A percentile compares a stretch with the other conserved stretches of the same genome.
Evolutionary conservation across 1,139 yeast species (phyloP).

Genomic region (Yamadazyma membranifaciens): DNA sequence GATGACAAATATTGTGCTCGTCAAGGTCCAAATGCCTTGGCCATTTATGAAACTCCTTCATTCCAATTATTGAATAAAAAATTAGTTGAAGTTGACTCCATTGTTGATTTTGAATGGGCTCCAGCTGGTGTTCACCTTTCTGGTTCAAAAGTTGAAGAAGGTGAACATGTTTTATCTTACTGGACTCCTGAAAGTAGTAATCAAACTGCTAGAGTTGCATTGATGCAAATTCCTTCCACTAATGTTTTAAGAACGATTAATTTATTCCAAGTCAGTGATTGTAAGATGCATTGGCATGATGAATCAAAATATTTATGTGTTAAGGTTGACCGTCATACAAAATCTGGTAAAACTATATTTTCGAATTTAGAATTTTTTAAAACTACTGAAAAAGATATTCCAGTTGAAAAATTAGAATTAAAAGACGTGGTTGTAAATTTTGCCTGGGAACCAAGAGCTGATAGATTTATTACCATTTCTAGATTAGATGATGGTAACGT

Average conservation of each 20-base stretch:
- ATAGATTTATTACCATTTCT: conserved; percentile 80
- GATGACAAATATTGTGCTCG: conserved; percentile 96
- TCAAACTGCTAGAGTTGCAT: conserved; percentile 92
- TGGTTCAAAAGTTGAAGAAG: conserved; percentile 49
- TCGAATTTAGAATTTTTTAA: conserved; percentile 93
- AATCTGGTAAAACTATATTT: conserved; percentile 88
- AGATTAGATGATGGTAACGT: conserved; percentile 58
- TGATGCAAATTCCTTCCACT: conserved; percentile 86
- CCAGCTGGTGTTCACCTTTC: conserved; percentile 80
- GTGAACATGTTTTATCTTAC: conserved; percentile 74
- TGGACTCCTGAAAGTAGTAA: conserved; percentile 96
- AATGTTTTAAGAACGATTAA: conserved; percentile 86
- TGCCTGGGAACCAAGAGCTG: conserved; percentile 95
- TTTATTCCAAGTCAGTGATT: conserved; percentile 90
- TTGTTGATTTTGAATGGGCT: conserved; percentile 93
- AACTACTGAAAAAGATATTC: conserved; percentile 82
- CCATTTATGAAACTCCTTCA: conserved; percentile 75
- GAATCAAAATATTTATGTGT: conserved; percentile 84
- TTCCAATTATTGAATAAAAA: conserved; percentile 80
- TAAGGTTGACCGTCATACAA: conserved; percentile 95
- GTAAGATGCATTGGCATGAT: conserved; percentile 93
- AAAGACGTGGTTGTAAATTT: conserved; percentile 86
- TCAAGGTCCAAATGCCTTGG: conserved; percentile 89
- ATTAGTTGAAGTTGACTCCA: conserved; percentile 77
- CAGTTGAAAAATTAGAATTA: conserved; percentile 91